Evolutionary conservation across 2,329 filamentous ascomycete species (phyloP).

Genomic region (Macrophomina tecta): DNA sequence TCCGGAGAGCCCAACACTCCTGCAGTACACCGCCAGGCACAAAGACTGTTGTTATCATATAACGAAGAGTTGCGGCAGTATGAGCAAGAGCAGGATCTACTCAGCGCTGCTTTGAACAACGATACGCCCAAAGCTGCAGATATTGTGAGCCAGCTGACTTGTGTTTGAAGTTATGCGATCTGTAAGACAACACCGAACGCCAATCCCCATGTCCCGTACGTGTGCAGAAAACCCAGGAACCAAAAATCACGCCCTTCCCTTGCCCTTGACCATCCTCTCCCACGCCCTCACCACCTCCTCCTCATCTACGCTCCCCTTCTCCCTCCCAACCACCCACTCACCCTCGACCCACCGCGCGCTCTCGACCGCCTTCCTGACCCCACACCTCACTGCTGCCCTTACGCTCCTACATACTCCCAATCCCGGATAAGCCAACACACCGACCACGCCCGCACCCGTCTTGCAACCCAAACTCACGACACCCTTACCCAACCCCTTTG

Average conservation of each 20-base stretch:
- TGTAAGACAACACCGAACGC: not conserved
- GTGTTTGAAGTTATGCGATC: no score
- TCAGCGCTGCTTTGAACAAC: no score
- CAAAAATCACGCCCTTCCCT: not conserved
- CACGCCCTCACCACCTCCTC: not conserved
- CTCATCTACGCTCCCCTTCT: not conserved
- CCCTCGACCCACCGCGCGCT: constrained; percentile 2
- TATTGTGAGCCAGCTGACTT: no score
- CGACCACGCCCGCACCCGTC: not conserved
- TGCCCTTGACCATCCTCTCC: not conserved
- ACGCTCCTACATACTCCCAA: not conserved
- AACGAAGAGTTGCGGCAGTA: no score
- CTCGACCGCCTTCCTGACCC: not conserved
- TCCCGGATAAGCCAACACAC: constrained; percentile 5
- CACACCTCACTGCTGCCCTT: not conserved
- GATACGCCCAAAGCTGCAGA: no score
- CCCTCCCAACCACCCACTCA: constrained; percentile 1
- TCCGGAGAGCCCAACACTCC: no score
- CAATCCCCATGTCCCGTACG: no score
- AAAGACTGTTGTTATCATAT: no score
- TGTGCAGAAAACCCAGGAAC: no score
- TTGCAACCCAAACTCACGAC: constrained; percentile 2
- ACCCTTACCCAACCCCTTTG: not conserved
- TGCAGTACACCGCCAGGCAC: no score
- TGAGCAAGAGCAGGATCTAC: no score